Conservation (phyloP, 2,329 filamentous ascomycete species). For the Hirsutella thompsonii region DNA sequence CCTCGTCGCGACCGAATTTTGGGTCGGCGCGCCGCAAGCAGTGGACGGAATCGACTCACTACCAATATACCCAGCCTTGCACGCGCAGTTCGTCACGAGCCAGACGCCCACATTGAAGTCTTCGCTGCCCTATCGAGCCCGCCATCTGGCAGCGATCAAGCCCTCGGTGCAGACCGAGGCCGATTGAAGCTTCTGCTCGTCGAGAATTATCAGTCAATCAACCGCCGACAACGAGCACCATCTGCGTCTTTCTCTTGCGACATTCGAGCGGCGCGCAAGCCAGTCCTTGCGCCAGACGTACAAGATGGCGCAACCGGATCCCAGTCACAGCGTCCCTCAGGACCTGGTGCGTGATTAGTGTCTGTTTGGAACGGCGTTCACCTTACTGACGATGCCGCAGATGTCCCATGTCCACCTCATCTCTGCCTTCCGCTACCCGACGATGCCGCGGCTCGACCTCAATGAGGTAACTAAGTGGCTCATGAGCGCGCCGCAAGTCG, state of each 20-base stretch:
- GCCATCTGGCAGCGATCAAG: neutral
- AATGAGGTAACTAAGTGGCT: constrained; percentile 76
- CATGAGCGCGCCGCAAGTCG: constrained; percentile 69
- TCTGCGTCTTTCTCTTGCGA: neutral
- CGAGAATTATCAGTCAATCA: neutral
- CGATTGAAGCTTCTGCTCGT: neutral
- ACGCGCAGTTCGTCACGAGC: neutral
- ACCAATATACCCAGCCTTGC: neutral
- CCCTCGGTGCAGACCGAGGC: neutral
- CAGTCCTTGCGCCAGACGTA: constrained; percentile 1
- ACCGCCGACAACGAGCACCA: neutral
- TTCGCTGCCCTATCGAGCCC: neutral
- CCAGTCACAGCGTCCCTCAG: constrained; percentile 27
- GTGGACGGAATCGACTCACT: neutral
- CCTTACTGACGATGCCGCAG: constrained; percentile 29
- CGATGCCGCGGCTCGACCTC: constrained; percentile 56
- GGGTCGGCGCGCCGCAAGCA: constrained; percentile 12
- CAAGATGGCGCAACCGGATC: constrained; percentile 27
- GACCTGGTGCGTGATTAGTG: constrained; percentile 21
- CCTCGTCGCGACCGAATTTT: constrained; percentile 26
- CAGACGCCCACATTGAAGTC: neutral
- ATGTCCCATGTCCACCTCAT: constrained; percentile 83
- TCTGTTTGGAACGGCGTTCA: neutral
- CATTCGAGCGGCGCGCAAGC: neutral
- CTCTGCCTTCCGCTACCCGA: constrained; percentile 70